Evolutionary conservation across 805 yeast species (phyloP).

Genomic region (Hanseniaspora lachancei): DNA sequence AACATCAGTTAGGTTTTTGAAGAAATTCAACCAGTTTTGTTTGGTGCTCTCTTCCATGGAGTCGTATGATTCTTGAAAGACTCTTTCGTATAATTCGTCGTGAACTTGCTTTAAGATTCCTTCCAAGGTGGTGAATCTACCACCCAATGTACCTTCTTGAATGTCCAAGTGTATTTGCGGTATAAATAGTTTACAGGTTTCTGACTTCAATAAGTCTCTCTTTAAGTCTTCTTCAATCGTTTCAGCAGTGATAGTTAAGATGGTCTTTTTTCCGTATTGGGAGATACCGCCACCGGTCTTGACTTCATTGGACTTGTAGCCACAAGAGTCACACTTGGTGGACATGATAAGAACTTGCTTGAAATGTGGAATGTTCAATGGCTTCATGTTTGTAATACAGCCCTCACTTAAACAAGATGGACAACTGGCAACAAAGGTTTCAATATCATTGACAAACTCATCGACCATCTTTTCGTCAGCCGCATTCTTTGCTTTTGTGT

Average conservation of each 20-base stretch:
- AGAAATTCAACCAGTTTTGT: conserved; percentile 71
- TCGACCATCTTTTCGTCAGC: conserved; percentile 70
- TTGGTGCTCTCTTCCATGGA: conserved; percentile 74
- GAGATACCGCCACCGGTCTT: conserved; percentile 98
- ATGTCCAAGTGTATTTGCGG: conserved; percentile 87
- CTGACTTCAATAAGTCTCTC: conserved; percentile 87
- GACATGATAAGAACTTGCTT: conserved; percentile 95
- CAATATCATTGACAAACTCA: conserved; percentile 79
- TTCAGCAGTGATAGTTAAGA: conserved; percentile 61
- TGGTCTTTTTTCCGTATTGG: conserved; percentile 60
- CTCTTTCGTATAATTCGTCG: conserved; percentile 78
- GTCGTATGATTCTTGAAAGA: conserved; percentile 75
- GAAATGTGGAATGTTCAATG: conserved; percentile 93
- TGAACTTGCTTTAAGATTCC: conserved; percentile 80
- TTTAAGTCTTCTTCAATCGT: conserved; percentile 65
- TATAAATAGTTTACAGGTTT: conserved; percentile 71
- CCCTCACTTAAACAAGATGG: conserved; percentile 64
- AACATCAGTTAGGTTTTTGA: conserved; percentile 62
- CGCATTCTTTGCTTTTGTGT: conserved; percentile 36
- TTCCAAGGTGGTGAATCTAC: conserved; percentile 93
- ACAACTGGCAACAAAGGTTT: conserved; percentile 83
- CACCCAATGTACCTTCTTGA: conserved; percentile 94
- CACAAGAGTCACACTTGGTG: conserved; percentile 83
- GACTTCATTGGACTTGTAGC: conserved; percentile 92
- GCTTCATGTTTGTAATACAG: conserved; percentile 91